These are phyloP conservation scores for Dichomitus squalens DNA, from an alignment of 1,284 basidiomycete genomes.

Conservation along the genomic window DNA sequence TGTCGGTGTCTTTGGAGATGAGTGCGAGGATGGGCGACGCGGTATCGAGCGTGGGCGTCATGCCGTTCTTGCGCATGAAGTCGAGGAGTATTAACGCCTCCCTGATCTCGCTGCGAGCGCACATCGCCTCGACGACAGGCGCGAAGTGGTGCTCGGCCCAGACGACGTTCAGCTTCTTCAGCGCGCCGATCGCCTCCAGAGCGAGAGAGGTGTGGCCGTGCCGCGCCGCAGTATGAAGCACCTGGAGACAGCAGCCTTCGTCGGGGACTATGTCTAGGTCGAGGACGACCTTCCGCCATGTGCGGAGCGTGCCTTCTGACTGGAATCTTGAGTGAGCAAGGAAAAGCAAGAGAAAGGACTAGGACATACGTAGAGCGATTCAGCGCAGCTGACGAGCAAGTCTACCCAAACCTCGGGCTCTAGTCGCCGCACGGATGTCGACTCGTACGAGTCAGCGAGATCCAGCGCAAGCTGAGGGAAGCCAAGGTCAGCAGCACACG, in stretches of 20 bases:
- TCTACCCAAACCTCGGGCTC: slow-evolving; percentile 58
- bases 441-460: slow-evolving; percentile 60
- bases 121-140: slow-evolving; percentile 67
- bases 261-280: slow-evolving; percentile 60
- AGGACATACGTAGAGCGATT: slow-evolving; percentile 60
- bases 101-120: slow-evolving; percentile 50
- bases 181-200: slow-evolving; percentile 58
- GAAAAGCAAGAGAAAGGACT: background rate
- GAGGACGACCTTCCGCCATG: slow-evolving; percentile 65
- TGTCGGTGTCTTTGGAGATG: slow-evolving; percentile 50
- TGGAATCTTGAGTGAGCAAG: slow-evolving; percentile 32
- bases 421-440: slow-evolving; percentile 51
- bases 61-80: slow-evolving; percentile 54
- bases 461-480: slow-evolving; percentile 71
- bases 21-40: slow-evolving; percentile 52
- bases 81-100: slow-evolving; percentile 60
- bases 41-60: slow-evolving; percentile 50
- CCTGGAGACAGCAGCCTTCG: slow-evolving; percentile 71
- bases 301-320: slow-evolving; percentile 64
- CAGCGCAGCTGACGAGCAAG: slow-evolving; percentile 59
- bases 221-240: slow-evolving; percentile 75
- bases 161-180: slow-evolving; percentile 49
- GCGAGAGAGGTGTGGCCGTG: slow-evolving; percentile 71
- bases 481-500: slow-evolving; percentile 48
- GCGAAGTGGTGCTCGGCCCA: slow-evolving; percentile 74